These are phyloP conservation scores for Fusarium nelsonii DNA, from an alignment of 2,329 filamentous ascomycete species.

Conservation along the genomic window DNA sequence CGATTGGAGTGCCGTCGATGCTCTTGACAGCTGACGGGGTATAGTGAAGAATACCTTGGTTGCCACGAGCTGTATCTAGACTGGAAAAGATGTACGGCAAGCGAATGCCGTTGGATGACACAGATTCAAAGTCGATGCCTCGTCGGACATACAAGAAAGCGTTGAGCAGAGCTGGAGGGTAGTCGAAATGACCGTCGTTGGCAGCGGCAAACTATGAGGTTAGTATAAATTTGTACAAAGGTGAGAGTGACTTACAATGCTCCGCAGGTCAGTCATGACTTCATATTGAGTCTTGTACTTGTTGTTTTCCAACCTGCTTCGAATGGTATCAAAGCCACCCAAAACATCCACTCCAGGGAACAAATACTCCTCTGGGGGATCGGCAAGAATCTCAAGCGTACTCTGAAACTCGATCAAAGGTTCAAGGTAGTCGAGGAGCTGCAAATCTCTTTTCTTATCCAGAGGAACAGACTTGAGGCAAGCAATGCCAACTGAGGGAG, in stretches of 20 bases:
- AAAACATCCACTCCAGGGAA: conserved; percentile 42
- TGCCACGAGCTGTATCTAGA: conserved; percentile 32
- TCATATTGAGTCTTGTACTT: conserved; percentile 43
- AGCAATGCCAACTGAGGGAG: conserved; percentile 39
- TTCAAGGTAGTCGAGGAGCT: conserved; percentile 39
- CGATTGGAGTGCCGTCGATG: conserved; percentile 38
- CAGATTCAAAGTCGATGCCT: conserved; percentile 32
- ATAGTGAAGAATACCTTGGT: conserved; percentile 36
- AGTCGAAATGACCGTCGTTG: conserved; percentile 45
- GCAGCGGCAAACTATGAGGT: conserved; percentile 37
- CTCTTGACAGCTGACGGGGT: conserved; percentile 41
- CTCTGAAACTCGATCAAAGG: conserved; percentile 42
- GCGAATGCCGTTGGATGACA: conserved; percentile 35
- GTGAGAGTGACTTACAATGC: conserved; percentile 35
- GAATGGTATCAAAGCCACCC: conserved; percentile 37
- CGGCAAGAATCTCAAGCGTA: conserved; percentile 41
- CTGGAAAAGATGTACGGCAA: conserved; percentile 39
- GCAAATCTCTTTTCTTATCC: conserved; percentile 44
- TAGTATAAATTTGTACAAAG: background rate
- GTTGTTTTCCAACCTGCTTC: conserved; percentile 30
- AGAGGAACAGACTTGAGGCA: conserved; percentile 46
- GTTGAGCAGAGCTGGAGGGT: conserved; percentile 42
- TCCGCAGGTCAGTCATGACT: conserved; percentile 42
- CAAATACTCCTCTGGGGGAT: conserved; percentile 45
- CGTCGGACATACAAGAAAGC: conserved; percentile 33